A percentile compares a stretch with the other conserved stretches of the same genome.
phyloP scores from a whole-genome alignment of 108 stramenopile genomes.

The Mayamaea pseudoterrestris region DNA sequence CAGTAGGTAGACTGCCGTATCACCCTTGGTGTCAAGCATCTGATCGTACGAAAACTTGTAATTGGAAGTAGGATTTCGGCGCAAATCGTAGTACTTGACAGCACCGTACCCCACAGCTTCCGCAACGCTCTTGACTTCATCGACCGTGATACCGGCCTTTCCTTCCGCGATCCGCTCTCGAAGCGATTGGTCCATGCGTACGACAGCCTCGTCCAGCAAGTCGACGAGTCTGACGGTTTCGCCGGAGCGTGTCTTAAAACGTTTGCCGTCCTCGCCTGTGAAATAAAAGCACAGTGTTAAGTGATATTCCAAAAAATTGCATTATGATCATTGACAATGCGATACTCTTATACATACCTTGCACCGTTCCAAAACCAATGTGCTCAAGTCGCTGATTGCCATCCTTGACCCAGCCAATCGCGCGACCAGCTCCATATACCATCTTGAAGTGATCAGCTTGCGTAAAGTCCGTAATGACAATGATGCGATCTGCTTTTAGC shows the following conservation, averaged over 20 bases:
- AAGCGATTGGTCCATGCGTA: conserved; percentile 76
- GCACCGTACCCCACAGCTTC: conserved; percentile 95
- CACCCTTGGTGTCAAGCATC: conserved; percentile 97
- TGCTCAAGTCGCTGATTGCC: conserved; percentile 81
- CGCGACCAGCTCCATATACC: conserved; percentile 87
- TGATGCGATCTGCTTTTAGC: conserved; percentile 73
- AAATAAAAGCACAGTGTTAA: no score
- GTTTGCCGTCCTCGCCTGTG: conserved; percentile 97
- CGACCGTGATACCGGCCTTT: conserved; percentile 61
- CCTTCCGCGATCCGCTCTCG: conserved; percentile 58
- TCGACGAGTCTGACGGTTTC: conserved; percentile 98
- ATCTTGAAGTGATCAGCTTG: conserved; percentile 95
- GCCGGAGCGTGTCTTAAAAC: conserved; percentile 96
- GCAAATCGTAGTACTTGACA: conserved; percentile 98
- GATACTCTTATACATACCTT: no score
- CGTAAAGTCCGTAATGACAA: conserved; percentile 95
- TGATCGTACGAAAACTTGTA: conserved; percentile 98
- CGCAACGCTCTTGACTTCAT: conserved; percentile 82
- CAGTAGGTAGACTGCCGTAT: conserved; percentile 97
- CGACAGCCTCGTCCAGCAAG: conserved; percentile 90
- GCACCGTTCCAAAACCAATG: conserved; percentile 97
- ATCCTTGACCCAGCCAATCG: conserved; percentile 83
- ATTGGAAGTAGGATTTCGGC: conserved; percentile 91
- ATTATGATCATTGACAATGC: no score
- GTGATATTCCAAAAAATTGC: no score